A percentile compares a stretch with the other conserved stretches of the same genome.
Conservation (phyloP, 1,284 basidiomycete species). For the Ceratobasidium sp. region DNA sequence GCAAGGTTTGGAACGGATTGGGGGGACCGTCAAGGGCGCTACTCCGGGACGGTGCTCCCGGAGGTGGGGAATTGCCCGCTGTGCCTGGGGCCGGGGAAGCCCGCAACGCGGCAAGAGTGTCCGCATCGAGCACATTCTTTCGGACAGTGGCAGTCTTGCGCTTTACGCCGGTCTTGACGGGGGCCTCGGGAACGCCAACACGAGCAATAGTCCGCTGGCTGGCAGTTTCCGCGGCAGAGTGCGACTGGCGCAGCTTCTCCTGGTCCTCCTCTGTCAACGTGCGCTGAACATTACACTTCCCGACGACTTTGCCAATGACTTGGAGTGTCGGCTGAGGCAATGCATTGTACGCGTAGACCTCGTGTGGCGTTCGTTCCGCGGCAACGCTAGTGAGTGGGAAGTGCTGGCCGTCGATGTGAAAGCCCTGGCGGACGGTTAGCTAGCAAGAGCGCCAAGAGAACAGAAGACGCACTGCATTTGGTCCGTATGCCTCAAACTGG, state of each 20-base stretch:
- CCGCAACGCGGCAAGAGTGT: constrained; percentile 14
- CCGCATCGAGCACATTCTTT: constrained; percentile 18
- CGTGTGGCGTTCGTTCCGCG: constrained; percentile 31
- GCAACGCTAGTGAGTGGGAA: constrained; percentile 30
- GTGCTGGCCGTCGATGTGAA: constrained; percentile 40
- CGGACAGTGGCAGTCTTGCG: constrained; percentile 12
- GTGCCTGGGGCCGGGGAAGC: constrained; percentile 36
- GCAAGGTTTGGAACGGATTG: constrained; percentile 18
- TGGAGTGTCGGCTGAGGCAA: constrained; percentile 22
- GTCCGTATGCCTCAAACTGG: constrained; percentile 36
- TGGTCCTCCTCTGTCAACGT: constrained; percentile 37
- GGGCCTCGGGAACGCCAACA: constrained; percentile 22
- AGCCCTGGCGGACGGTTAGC: constrained; percentile 16
- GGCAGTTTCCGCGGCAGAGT: constrained; percentile 26
- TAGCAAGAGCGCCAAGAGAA: background rate
- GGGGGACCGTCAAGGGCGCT: constrained; percentile 24
- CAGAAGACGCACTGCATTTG: constrained; percentile 18
- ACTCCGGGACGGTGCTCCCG: constrained; percentile 4
- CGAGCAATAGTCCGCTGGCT: constrained; percentile 26
- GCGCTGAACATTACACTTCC: constrained; percentile 30
- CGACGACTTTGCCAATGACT: constrained; percentile 37
- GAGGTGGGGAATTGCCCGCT: constrained; percentile 34
- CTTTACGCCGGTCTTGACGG: constrained; percentile 12
- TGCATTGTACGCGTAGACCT: constrained; percentile 35
- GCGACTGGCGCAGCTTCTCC: constrained; percentile 37